Conservation (phyloP, 192 early-diverging fungal genomes). For the Entomortierella parvispora region DNA sequence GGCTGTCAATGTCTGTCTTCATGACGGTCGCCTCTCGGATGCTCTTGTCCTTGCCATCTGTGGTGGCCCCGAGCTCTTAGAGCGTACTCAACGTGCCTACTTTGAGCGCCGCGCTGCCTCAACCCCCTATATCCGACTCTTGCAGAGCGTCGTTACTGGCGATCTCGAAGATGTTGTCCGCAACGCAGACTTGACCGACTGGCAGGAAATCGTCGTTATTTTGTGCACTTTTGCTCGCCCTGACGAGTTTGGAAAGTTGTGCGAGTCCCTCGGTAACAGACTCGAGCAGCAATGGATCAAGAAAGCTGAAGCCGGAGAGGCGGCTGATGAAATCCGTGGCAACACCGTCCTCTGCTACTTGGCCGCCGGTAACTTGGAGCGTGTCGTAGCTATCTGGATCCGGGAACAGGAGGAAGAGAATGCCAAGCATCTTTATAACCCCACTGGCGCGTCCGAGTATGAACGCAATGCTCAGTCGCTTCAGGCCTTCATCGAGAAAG, state of each 20-base stretch:
- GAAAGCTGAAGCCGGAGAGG: constrained; percentile 25
- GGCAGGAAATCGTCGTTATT: constrained; percentile 93
- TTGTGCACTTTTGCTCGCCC: constrained; percentile 93
- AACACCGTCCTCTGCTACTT: constrained; percentile 88
- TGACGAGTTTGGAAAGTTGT: constrained; percentile 82
- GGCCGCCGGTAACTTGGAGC: constrained; percentile 83
- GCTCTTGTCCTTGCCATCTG: constrained; percentile 90
- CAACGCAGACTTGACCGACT: constrained; percentile 80
- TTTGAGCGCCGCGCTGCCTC: constrained; percentile 78
- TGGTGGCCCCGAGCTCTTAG: constrained; percentile 80
- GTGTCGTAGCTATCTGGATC: constrained; percentile 88
- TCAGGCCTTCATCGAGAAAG: constrained; percentile 88
- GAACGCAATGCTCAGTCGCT: constrained; percentile 66
- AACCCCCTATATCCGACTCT: constrained; percentile 83
- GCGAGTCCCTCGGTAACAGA: constrained; percentile 73
- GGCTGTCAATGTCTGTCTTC: constrained; percentile 89
- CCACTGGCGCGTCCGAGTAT: constrained; percentile 36
- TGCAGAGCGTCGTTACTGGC: constrained; percentile 83
- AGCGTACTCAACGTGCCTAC: constrained; percentile 82
- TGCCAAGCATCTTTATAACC: constrained; percentile 19
- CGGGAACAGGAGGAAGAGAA: constrained; percentile 64
- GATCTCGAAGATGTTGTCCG: constrained; percentile 85
- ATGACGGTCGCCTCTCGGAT: constrained; percentile 83
- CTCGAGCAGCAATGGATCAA: constrained; percentile 59
- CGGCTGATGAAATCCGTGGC: constrained; percentile 42